Evolutionary conservation across 352 stramenopile genomes (phyloP).

Genomic region (Phytophthora citrophthora): DNA sequence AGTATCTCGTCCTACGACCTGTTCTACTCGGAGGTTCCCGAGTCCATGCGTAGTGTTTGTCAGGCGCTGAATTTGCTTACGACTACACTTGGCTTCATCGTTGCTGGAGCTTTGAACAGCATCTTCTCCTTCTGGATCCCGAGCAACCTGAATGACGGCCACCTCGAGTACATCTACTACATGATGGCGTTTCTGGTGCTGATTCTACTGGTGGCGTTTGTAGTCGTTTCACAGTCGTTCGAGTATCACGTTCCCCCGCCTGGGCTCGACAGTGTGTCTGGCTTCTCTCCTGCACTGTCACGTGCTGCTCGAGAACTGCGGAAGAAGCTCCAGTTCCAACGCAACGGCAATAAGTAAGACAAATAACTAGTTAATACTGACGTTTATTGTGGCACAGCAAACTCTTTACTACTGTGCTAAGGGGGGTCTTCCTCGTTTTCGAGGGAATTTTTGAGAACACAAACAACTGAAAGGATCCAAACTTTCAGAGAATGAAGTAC

Average conservation of each 20-base stretch:
- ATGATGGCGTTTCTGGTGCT: slow-evolving; percentile 76
- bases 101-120: slow-evolving; percentile 82
- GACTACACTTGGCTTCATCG: slow-evolving; percentile 89
- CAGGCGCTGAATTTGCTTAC: slow-evolving; percentile 92
- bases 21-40: slow-evolving; percentile 93
- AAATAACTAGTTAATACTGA: slow-evolving; percentile 3
- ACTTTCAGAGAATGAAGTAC: slow-evolving; percentile 73
- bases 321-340: slow-evolving; percentile 44
- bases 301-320: slow-evolving; percentile 53
- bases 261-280: slow-evolving; percentile 51
- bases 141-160: slow-evolving; percentile 89
- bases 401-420: slow-evolving; percentile 7
- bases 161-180: slow-evolving; percentile 92
- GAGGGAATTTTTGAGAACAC: slow-evolving; percentile 15
- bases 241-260: slow-evolving; percentile 78
- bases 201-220: slow-evolving; percentile 65
- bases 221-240: slow-evolving; percentile 76
- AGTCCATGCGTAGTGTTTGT: slow-evolving; percentile 91
- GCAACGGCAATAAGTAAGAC: slow-evolving; percentile 28
- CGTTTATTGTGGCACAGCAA: slow-evolving; percentile 19
- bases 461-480: slow-evolving; percentile 4
- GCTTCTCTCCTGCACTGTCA: slow-evolving; percentile 68
- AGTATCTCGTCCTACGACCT: slow-evolving; percentile 91
- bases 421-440: slow-evolving; percentile 8
- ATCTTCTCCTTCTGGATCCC: slow-evolving; percentile 92